phyloP scores from a whole-genome alignment of 2,329 filamentous ascomycete species.

The Cytospora piceicola region DNA sequence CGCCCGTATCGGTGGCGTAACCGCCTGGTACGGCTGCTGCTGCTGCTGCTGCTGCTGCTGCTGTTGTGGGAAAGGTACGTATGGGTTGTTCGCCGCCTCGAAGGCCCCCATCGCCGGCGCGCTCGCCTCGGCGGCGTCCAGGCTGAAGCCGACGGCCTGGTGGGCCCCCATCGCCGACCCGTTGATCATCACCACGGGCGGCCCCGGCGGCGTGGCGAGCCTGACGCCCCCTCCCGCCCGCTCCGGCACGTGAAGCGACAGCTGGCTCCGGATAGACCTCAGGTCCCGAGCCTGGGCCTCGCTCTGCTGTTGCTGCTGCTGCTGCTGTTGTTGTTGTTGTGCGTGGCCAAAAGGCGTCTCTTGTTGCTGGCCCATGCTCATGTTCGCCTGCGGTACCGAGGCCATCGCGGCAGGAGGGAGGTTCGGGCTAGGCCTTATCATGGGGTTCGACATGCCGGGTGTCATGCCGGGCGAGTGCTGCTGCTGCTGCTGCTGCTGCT shows the following conservation, averaged over 20 bases:
- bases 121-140: not conserved
- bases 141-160: not conserved
- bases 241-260: slow-evolving; percentile 65
- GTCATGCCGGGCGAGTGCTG: slow-evolving; percentile 21
- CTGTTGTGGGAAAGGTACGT: slow-evolving; percentile 14
- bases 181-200: slow-evolving; percentile 39
- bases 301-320: slow-evolving; percentile 2
- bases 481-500: slow-evolving; percentile 15
- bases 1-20: not conserved
- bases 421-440: slow-evolving; percentile 14
- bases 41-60: slow-evolving; percentile 13
- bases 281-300: slow-evolving; percentile 21
- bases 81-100: not conserved
- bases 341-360: slow-evolving; percentile 13
- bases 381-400: slow-evolving; percentile 9
- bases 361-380: slow-evolving; percentile 18
- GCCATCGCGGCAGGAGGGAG: slow-evolving; percentile 2
- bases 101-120: not conserved
- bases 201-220: slow-evolving; percentile 37
- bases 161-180: slow-evolving; percentile 33
- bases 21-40: slow-evolving; percentile 11
- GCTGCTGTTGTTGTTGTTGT: slow-evolving; percentile 6
- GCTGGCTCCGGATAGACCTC: slow-evolving; percentile 50
- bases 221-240: slow-evolving; percentile 39
- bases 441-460: not conserved